Evolutionary conservation across 345 rosid genomes (phyloP).

Genomic region (Camelina sativa): DNA sequence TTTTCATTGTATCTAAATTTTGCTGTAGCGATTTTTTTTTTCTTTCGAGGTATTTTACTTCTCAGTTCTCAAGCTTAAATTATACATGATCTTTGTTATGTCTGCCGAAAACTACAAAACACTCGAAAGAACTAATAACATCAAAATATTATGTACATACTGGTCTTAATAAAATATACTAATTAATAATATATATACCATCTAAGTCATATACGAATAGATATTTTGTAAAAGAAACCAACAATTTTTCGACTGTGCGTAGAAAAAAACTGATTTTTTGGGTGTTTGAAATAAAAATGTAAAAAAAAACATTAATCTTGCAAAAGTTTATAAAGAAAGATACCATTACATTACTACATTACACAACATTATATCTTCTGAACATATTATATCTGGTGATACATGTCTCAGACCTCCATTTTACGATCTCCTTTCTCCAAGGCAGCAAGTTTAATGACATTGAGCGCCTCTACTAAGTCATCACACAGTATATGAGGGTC

Average conservation of each 20-base stretch:
- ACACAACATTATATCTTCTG: not conserved
- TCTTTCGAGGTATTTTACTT: too few relatives aligned
- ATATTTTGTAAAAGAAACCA: not conserved
- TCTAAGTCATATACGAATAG: too few relatives aligned
- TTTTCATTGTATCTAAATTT: too few relatives aligned
- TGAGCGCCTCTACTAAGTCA: conserved; percentile 59
- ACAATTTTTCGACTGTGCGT: not conserved
- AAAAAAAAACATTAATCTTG: too few relatives aligned
- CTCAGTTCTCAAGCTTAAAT: too few relatives aligned
- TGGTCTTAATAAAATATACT: not conserved
- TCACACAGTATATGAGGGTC: conserved; percentile 64
- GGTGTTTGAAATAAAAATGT: not conserved
- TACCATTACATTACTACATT: not conserved
- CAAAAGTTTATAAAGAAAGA: not conserved
- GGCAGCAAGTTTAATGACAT: conserved; percentile 49
- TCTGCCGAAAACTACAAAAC: not conserved
- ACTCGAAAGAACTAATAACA: not conserved
- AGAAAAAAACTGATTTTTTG: too few relatives aligned
- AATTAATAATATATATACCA: too few relatives aligned
- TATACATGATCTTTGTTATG: not conserved
- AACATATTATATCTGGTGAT: not conserved
- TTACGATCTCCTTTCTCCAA: conserved; percentile 11
- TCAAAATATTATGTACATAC: not conserved
- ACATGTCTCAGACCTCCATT: conserved; percentile 15
- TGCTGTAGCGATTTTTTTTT: too few relatives aligned